Conservation (phyloP, 164 flowering plant genomes). For the Kingdonia uniflora region DNA sequence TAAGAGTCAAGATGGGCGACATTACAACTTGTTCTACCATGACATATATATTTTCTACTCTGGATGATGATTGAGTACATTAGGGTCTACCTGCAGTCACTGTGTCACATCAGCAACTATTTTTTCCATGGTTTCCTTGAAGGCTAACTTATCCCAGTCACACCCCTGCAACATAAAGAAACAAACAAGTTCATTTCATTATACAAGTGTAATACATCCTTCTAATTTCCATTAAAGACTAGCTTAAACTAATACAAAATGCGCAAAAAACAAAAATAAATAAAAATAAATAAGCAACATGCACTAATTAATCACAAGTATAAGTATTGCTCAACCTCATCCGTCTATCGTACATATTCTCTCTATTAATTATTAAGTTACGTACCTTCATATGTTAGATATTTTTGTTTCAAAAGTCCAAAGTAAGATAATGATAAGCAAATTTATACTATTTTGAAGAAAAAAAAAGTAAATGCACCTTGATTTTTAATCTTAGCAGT, state of each 20-base stretch:
- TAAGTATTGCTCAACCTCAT: background rate
- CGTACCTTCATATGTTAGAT: background rate
- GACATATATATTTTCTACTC: no score
- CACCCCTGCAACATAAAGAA: constrained; percentile 6
- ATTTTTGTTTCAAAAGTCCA: no score
- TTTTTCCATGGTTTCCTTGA: constrained; percentile 18
- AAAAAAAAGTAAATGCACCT: constrained; percentile 33
- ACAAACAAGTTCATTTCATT: background rate
- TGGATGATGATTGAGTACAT: no score
- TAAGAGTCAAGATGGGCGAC: no score
- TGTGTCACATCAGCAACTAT: constrained; percentile 6
- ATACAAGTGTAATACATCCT: background rate
- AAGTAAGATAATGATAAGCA: no score
- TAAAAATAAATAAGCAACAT: background rate
- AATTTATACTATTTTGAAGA: no score
- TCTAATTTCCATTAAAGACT: background rate
- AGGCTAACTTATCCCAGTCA: constrained; percentile 19
- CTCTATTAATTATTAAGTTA: background rate
- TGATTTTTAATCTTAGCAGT: constrained; percentile 28
- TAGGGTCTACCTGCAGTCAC: no score
- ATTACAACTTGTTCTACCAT: no score
- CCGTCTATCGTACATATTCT: background rate
- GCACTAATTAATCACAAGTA: background rate
- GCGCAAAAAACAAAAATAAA: background rate
- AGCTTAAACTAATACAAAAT: background rate